Conservation (phyloP, 2,329 filamentous ascomycete species). For the Venturia effusa region DNA sequence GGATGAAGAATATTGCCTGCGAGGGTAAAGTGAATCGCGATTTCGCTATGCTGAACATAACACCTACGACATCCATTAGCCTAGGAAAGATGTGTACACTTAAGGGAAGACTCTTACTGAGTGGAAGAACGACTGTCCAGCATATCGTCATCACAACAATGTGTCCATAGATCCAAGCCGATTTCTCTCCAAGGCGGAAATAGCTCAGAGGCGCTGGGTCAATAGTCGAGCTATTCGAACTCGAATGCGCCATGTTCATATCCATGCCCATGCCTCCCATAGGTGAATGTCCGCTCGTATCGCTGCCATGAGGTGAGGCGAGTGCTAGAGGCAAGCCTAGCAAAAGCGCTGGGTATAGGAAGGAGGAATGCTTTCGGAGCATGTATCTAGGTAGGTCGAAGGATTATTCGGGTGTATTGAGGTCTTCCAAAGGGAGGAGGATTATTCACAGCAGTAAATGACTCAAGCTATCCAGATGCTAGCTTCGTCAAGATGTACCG, state of each 20-base stretch:
- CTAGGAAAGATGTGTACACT: slow-evolving; percentile 19
- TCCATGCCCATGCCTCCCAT: slow-evolving; percentile 6
- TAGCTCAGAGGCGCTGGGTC: slow-evolving; percentile 34
- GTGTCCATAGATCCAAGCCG: slow-evolving; percentile 54
- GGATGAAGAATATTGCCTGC: slow-evolving; percentile 47
- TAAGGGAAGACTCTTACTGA: slow-evolving; percentile 44
- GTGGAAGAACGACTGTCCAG: slow-evolving; percentile 63
- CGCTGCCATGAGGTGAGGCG: slow-evolving; percentile 8
- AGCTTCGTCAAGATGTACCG: not conserved
- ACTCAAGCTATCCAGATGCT: not conserved
- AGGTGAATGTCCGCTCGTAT: not conserved
- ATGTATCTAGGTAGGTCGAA: slow-evolving; percentile 5
- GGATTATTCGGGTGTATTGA: not conserved
- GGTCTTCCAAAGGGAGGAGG: not conserved
- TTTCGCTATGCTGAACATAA: slow-evolving; percentile 75
- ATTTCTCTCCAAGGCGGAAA: slow-evolving; percentile 45
- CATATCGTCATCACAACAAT: slow-evolving; percentile 58
- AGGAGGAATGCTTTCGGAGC: not conserved
- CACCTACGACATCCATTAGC: slow-evolving; percentile 39
- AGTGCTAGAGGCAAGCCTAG: slow-evolving; percentile 3
- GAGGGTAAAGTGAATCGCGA: slow-evolving; percentile 61
- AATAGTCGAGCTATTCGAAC: not conserved
- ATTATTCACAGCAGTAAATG: not conserved
- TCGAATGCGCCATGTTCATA: not conserved
- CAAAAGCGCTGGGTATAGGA: slow-evolving; percentile 2